Evolutionary conservation across 371 early-diverging fungal genomes (phyloP), one percentile per base, ranked within the genome.

Genomic region (Mucor lusitanicus): DNA sequence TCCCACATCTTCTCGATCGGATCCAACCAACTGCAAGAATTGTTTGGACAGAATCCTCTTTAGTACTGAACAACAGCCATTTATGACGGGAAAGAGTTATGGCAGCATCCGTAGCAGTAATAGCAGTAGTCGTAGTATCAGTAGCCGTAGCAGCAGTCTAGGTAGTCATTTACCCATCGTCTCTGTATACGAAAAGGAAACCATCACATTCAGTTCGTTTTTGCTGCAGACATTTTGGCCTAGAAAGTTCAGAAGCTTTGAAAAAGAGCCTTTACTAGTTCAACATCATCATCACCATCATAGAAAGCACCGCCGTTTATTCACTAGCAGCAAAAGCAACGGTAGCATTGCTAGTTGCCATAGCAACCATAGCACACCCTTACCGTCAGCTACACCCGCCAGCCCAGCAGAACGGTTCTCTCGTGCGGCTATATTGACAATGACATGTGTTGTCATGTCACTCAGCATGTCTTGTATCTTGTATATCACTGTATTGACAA

Each of bases 1-100:
- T 57, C 72, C 72, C n/a, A 64, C 68, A 15, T 72, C 72, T 8
- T 72, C 72, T 19, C 39, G 46, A 28, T 72, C 72, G 2, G 72
- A 72, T 53, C 72, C 72, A 21, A 48, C 60, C 5, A 63, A 72
- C 30, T 72, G 72, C 32, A 64, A 48, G 17, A 68, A 30, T 21
- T 72, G 72, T 35, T 37, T 60, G 12, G 59, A 21, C 1, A 55
- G 39, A 27, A 54, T 54, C 23, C 19, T 48, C 15, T 32, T 33
- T 50, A 13, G 12, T 1, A n/a, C n/a, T n/a, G 53, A 35, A 12
- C 37, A 4, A 7, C 33, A 50, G 25, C 50, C 23, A 13, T 53
- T 25, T 25, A 27, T 53, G 53, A 53, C 21, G 46, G 19, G 8
- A 4, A 40, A 17, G 4, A 17, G 40, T 46, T 5, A 25, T 11